phyloP scores from a whole-genome alignment of 352 stramenopile genomes.

The Globisporangium orthogonon region DNA sequence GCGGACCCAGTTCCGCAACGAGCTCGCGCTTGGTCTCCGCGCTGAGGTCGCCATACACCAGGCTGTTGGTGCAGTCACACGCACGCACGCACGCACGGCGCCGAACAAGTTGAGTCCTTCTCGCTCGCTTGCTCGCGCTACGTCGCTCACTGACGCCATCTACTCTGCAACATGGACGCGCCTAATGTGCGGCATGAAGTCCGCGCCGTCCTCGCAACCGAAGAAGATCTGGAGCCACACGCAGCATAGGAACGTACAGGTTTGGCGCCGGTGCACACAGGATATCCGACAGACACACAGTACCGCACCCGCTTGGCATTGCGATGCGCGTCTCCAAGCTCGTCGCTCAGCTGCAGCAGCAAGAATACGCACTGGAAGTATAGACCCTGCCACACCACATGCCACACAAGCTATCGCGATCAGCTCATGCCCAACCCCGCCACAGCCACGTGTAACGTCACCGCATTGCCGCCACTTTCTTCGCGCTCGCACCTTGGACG shows the following conservation, averaged over 20 bases:
- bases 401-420: background rate
- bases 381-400: slow-evolving; percentile 10
- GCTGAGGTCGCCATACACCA: slow-evolving; percentile 52
- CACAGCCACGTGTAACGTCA: too few relatives aligned
- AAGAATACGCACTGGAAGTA: slow-evolving; percentile 73
- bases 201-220: slow-evolving; percentile 20
- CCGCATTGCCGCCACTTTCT: too few relatives aligned
- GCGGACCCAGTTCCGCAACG: slow-evolving; percentile 30
- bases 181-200: slow-evolving; percentile 65
- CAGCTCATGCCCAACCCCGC: background rate
- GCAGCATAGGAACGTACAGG: background rate
- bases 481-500: slow-evolving; percentile 34
- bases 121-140: too few relatives aligned
- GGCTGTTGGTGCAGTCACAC: slow-evolving; percentile 12
- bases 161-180: slow-evolving; percentile 10
- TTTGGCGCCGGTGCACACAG: background rate
- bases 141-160: too few relatives aligned
- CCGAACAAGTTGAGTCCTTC: too few relatives aligned
- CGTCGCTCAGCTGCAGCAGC: slow-evolving; percentile 29
- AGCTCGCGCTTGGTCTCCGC: slow-evolving; percentile 19
- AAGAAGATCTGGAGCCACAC: slow-evolving; percentile 35
- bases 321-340: slow-evolving; percentile 27
- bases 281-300: background rate
- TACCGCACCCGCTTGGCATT: slow-evolving; percentile 31
- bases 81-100: too few relatives aligned